A percentile compares a stretch with the other conserved stretches of the same genome.
Conservation (phyloP, 495 filamentous ascomycete genomes). For the Trypethelium eluteriae region DNA sequence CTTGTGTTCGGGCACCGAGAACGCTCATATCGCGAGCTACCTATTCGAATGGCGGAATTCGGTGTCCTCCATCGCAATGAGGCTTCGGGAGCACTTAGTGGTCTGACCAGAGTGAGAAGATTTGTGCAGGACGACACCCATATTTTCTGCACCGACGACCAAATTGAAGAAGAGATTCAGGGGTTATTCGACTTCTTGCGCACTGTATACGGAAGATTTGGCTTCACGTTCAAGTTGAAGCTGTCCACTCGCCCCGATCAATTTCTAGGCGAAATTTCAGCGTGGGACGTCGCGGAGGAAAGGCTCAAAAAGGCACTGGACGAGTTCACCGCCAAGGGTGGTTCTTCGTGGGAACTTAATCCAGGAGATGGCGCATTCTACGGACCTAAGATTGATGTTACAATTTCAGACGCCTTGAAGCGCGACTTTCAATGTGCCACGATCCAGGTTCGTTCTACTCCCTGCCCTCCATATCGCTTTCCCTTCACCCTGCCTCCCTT, state of each 20-base stretch:
- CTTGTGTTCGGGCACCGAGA: conserved; percentile 70
- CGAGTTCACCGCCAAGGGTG: conserved; percentile 57
- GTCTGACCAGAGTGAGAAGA: conserved; percentile 80
- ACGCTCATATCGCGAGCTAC: conserved; percentile 79
- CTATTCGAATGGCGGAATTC: conserved; percentile 87
- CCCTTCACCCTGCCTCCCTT: too few species aligned
- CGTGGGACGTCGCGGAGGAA: conserved; percentile 79
- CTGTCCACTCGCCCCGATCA: conserved; percentile 92
- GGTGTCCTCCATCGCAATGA: conserved; percentile 92
- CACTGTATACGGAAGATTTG: conserved; percentile 78
- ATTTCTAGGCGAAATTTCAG: conserved; percentile 74
- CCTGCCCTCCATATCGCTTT: too few species aligned
- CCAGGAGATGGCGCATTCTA: conserved; percentile 96
- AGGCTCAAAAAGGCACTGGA: conserved; percentile 70
- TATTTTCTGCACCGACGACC: conserved; percentile 79
- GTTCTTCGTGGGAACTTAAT: conserved; percentile 77
- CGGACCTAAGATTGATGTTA: conserved; percentile 92
- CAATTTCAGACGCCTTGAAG: conserved; percentile 69
- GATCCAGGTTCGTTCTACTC: conserved; percentile 50
- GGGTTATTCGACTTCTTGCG: conserved; percentile 83
- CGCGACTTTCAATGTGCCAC: conserved; percentile 88
- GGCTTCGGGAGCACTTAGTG: conserved; percentile 81
- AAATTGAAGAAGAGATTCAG: conserved; percentile 74
- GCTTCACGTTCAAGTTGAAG: conserved; percentile 93
- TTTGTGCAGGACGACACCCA: conserved; percentile 96